These are phyloP conservation scores for Candida germanica DNA, from an alignment of 805 yeast species.

Conservation along the genomic window DNA sequence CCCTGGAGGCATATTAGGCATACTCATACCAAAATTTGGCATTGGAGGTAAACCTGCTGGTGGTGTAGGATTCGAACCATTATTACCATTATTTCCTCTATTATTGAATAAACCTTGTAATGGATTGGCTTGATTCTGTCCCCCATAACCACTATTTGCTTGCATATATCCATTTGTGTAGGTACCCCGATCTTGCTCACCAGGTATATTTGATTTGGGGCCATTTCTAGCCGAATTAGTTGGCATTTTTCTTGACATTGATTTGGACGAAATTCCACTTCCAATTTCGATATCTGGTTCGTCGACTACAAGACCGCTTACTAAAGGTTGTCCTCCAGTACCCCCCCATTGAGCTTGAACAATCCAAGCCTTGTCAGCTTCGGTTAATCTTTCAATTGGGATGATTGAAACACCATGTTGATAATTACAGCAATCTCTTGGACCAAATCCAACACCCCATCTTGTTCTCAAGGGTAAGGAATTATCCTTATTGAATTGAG, in stretches of 20 bases:
- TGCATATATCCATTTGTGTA: background rate
- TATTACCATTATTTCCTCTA: background rate
- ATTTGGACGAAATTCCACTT: conserved; percentile 87
- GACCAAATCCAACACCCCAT: conserved; percentile 99
- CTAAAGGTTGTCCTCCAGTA: conserved; percentile 81
- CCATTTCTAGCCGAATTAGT: conserved; percentile 84
- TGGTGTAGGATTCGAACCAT: background rate
- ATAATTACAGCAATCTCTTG: conserved; percentile 96
- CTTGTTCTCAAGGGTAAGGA: conserved; percentile 71
- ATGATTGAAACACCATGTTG: conserved; percentile 85
- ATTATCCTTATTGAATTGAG: conserved; percentile 68
- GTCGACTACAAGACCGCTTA: conserved; percentile 79
- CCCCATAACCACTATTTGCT: conserved; percentile 1
- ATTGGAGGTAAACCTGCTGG: conserved; percentile 3
- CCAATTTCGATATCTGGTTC: conserved; percentile 99
- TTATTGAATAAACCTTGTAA: conserved; percentile 45
- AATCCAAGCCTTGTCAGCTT: conserved; percentile 90
- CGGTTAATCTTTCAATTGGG: conserved; percentile 85
- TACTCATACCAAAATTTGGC: conserved; percentile 2
- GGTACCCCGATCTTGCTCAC: conserved; percentile 41
- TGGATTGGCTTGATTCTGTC: conserved; percentile 38
- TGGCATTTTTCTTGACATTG: conserved; percentile 89
- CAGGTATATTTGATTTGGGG: conserved; percentile 66
- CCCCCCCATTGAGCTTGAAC: conserved; percentile 95
- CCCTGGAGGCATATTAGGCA: conserved; percentile 4